Evolutionary conservation across 2,329 filamentous ascomycete species (phyloP), one percentile per base, ranked within the genome.

Genomic region (Microdochium paspali): DNA sequence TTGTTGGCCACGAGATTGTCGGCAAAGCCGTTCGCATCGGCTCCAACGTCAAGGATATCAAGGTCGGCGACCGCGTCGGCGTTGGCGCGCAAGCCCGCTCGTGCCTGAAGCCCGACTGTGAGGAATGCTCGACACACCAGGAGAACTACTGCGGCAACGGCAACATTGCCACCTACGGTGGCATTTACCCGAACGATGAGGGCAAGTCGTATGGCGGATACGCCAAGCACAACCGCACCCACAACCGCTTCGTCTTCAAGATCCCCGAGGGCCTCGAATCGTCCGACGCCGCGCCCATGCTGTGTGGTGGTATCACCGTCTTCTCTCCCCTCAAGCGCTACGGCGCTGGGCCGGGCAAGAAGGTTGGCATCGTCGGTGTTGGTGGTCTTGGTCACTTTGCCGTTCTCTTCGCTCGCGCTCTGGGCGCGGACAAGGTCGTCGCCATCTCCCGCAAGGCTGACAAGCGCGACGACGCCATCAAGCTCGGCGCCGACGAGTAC

Each of bases 321-420:
- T 89, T 73, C 59, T 70, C 73, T 10, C 84, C 85, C 1, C 63
- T 89, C 45, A 70, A 70, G 55, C 71, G 79, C 46, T 77, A 84
- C 52, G 79, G 79, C 2, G 77, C 73, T 44, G 85, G 84, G 0
- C 82, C 82, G 0, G 83, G 82, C 13, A 87, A 83, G 64, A 72
- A 63, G 23, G 79, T 88, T 2, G 84, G 78, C 1, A 76, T 87
- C 50, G 68, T 86, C 20, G 83, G 84, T 2, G 68, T 87, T 13
- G 84, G 84, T 7, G 83, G 84, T 2, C 63, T 87, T 2, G 83
- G 84, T 0, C 83, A 88, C 63, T 80, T 87, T 54, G 84, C 79
- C 3, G 65, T 88, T 10, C 63, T 85, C 35, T 85, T 80, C 54
- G 84, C 85, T 1, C 82, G 79, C 61, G 84, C 84, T 2, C 62